Evolutionary conservation across 2,329 filamentous ascomycete species (phyloP).

Genomic region (Ophiostoma quercus): DNA sequence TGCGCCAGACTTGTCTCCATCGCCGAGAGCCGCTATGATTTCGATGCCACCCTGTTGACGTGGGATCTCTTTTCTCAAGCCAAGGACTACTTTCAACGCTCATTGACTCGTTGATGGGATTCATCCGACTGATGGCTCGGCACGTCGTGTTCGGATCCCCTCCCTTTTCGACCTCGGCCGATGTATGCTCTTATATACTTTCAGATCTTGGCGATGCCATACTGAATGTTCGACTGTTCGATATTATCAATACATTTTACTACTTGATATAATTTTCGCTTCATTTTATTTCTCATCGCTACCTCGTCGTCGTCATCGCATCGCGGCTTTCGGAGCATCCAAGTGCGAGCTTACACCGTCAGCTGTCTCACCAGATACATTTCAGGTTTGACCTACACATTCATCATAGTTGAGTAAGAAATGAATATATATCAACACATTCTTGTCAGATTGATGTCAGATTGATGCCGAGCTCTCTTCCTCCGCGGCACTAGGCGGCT

Average conservation of each 20-base stretch:
- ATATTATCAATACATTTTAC: not conserved
- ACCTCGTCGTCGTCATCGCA: not conserved
- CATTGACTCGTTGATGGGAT: no score
- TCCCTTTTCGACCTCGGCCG: not conserved
- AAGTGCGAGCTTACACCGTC: constrained; percentile 1
- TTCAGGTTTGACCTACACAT: not conserved
- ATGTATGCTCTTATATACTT: not conserved
- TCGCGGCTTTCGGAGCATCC: not conserved
- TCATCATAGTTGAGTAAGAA: not conserved
- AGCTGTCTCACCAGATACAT: not conserved
- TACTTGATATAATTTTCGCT: not conserved
- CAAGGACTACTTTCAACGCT: not conserved
- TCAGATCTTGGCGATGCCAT: no score
- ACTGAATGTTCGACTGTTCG: no score
- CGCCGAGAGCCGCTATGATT: not conserved
- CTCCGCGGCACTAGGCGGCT: not conserved
- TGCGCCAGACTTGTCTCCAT: not conserved
- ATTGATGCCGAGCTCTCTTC: not conserved
- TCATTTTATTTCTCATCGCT: not conserved
- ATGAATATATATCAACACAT: no score
- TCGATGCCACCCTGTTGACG: not conserved
- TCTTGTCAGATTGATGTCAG: no score
- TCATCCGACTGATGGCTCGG: not conserved
- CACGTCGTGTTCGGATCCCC: not conserved
- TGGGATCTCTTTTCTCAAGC: not conserved